A percentile compares a stretch with the other conserved stretches of the same genome.
phyloP scores from a whole-genome alignment of 495 filamentous ascomycete species.

The Pyrenopolyporus hunteri region DNA sequence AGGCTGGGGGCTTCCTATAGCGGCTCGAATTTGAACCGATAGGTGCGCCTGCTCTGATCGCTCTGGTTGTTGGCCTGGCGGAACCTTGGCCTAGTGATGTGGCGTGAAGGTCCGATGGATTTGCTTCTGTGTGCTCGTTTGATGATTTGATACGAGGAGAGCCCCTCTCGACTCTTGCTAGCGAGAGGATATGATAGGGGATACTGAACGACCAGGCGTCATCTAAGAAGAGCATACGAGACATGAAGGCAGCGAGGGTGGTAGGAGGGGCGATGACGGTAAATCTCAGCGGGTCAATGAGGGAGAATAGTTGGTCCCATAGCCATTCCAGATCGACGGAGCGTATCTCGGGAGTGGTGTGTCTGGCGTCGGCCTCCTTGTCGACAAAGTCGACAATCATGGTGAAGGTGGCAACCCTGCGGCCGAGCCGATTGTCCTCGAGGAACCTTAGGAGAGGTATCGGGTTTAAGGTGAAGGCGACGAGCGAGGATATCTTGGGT shows the following conservation, averaged over 20 bases:
- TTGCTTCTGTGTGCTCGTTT: neutral
- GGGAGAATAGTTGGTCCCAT: slow-evolving; percentile 51
- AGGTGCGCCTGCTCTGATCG: neutral
- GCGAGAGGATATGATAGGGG: slow-evolving; percentile 53
- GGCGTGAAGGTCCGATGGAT: slow-evolving; percentile 2
- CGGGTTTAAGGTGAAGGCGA: slow-evolving; percentile 34
- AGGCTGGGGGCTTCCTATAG: slow-evolving; percentile 23
- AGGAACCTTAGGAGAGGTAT: slow-evolving; percentile 45
- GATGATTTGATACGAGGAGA: slow-evolving; percentile 1
- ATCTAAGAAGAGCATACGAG: slow-evolving; percentile 44
- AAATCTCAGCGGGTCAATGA: slow-evolving; percentile 50
- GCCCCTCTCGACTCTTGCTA: slow-evolving; percentile 28
- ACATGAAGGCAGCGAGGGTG: slow-evolving; percentile 49
- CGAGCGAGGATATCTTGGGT: slow-evolving; percentile 34
- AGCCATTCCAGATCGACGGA: slow-evolving; percentile 45
- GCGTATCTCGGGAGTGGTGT: slow-evolving; percentile 33
- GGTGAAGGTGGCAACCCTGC: slow-evolving; percentile 44
- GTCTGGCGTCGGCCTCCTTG: slow-evolving; percentile 21
- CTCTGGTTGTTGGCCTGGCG: neutral
- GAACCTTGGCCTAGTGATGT: neutral
- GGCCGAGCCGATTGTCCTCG: slow-evolving; percentile 38
- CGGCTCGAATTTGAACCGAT: slow-evolving; percentile 4
- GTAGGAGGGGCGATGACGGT: slow-evolving; percentile 51
- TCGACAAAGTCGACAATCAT: slow-evolving; percentile 35
- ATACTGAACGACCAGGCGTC: slow-evolving; percentile 50